Conservation (phyloP, 345 rosid genomes). For the Acer saccharum region DNA sequence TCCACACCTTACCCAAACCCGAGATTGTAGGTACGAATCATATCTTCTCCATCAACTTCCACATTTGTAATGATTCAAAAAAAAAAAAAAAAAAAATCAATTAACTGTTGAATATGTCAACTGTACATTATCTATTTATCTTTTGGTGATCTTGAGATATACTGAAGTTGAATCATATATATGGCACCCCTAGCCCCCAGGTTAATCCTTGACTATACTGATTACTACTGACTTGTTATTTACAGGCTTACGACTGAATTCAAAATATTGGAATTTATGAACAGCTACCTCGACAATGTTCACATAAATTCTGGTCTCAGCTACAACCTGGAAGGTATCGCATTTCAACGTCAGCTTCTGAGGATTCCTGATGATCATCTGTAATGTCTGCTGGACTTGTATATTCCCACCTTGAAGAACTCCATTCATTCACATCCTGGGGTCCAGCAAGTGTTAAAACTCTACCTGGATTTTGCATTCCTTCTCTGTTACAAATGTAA, state of each 20-base stretch:
- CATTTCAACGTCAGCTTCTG: not conserved
- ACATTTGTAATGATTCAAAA: no score
- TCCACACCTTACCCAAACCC: no score
- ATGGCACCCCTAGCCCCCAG: no score
- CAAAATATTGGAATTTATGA: not conserved
- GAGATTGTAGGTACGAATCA: no score
- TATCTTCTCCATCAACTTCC: no score
- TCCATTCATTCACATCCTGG: slow-evolving; percentile 10
- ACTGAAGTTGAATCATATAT: no score
- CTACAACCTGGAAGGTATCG: not conserved
- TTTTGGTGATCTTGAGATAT: no score
- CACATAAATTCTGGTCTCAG: not conserved
- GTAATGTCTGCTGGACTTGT: not conserved
- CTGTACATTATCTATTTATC: no score
- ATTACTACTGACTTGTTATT: not conserved
- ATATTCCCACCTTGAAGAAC: slow-evolving; percentile 19
- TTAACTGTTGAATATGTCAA: no score
- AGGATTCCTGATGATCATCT: not conserved
- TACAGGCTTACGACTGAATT: not conserved
- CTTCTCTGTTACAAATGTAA: not conserved
- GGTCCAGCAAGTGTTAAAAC: slow-evolving; percentile 5
- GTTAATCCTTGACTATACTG: no score
- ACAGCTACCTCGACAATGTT: not conserved
- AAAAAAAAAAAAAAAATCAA: no score
- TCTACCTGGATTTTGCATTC: slow-evolving; percentile 8